Base-by-base conservation (phyloP, 768 basidiomycete genomes). In the Flagelloscypha sp. region DNA sequence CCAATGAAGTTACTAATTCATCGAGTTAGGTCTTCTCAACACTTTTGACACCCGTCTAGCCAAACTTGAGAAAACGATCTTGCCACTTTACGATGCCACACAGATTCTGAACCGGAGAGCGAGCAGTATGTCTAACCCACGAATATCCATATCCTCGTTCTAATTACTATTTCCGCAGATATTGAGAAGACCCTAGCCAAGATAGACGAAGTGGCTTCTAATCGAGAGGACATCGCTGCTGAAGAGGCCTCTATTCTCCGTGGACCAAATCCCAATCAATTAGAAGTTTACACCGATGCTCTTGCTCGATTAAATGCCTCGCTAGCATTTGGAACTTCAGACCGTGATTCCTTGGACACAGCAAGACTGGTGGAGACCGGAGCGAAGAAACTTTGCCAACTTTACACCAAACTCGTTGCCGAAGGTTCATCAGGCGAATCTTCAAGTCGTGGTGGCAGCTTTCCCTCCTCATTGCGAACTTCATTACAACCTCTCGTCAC, bases 401-500 rank as follows among this genome's bases (percentile, higher is more conserved):
- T 87, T 9, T 89, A 82, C 50, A 90, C 84, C n/a, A 86, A 84
- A 48, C 66, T 84, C 21, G 83, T 87, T n/a, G 86, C 87, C 2
- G 85, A 87, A 58, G 82, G 76, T 17, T 88, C 84, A 1, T 81
- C 84, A 3, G 84, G 84, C 19, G 65, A 70, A n/a, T 76, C 79
- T 5, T 77, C 75, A 0, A 63, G 68, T 24, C 71, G 78, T 10
- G 76, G 75, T 11, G 53, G 75, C 0, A 72, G 79, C 19, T 80
- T 83, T 50, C 72, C 78, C 0, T 57, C 70, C 0, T 59, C 65
- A 4, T 53, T 81, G 7, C 62, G 76, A 11, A 54, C 59, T 7
- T 67, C 67, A 2, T 65, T 89, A 21, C 58, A 61, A 8, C 81
- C 83, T 2, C 64, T 90, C 27, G 77, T 88, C 20, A 49, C 57